Evolutionary conservation across 2,329 filamentous ascomycete genomes (phyloP).

Genomic region (Claviceps digitariae): DNA sequence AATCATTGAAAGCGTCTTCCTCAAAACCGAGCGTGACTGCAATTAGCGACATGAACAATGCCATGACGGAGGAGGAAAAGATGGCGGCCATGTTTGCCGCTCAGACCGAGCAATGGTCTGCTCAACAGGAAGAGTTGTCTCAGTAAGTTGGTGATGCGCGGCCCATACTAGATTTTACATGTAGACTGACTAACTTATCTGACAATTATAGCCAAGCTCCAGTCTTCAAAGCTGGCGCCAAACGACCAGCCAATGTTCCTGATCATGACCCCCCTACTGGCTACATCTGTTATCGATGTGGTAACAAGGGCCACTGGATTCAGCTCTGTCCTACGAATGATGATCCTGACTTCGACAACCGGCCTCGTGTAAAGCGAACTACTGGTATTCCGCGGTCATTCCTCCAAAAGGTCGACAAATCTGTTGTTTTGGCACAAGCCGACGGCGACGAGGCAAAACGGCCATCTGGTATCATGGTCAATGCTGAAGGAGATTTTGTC

Average conservation of each 20-base stretch:
- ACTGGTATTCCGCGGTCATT: conserved; percentile 95
- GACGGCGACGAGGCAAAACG: conserved; percentile 73
- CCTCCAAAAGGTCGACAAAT: conserved; percentile 89
- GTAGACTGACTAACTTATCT: conserved; percentile 22
- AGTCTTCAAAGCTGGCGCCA: conserved; percentile 45
- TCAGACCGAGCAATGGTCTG: conserved; percentile 82
- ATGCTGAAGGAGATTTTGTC: conserved; percentile 93
- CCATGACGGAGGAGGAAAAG: conserved; percentile 86
- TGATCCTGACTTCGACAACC: conserved; percentile 88
- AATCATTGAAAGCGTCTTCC: conserved; percentile 41
- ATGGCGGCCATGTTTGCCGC: conserved; percentile 86
- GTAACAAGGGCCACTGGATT: conserved; percentile 98
- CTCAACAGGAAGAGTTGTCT: conserved; percentile 86
- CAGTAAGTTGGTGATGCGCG: conserved; percentile 37
- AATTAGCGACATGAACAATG: conserved; percentile 55
- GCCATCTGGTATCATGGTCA: conserved; percentile 88
- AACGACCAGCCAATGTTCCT: conserved; percentile 63
- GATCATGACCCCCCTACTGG: conserved; percentile 87
- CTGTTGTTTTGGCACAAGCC: conserved; percentile 58
- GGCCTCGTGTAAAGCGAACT: conserved; percentile 85
- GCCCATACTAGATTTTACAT: neutral
- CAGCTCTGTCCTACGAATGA: conserved; percentile 97
- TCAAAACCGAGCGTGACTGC: conserved; percentile 44
- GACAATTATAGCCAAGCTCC: conserved; percentile 40
- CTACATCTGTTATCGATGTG: conserved; percentile 93